A percentile compares a stretch with the other conserved stretches of the same genome.
Conservation (phyloP, 441 rosid species). For the Brassica hybrid region DNA sequence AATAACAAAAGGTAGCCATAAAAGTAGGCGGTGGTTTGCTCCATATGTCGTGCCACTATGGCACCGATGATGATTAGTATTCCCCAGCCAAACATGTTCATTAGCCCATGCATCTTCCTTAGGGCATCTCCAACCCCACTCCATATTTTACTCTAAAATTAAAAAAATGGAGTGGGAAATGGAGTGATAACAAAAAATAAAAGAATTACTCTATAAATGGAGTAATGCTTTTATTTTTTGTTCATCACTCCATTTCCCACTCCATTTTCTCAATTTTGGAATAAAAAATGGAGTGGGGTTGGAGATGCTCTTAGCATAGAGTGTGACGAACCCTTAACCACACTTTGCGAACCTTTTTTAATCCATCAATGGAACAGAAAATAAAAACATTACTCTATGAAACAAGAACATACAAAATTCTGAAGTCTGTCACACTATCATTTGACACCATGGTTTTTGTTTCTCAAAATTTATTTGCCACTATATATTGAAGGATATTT, state of each 20-base stretch:
- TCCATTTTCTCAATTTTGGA: too few relatives aligned
- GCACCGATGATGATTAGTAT: slow-evolving; percentile 67
- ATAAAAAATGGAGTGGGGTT: too few relatives aligned
- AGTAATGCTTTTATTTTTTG: too few relatives aligned
- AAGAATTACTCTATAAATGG: too few relatives aligned
- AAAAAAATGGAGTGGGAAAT: too few relatives aligned
- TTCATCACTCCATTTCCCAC: too few relatives aligned
- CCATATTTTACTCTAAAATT: too few relatives aligned
- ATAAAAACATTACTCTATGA: background rate
- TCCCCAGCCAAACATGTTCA: slow-evolving; percentile 83
- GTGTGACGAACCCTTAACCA: slow-evolving; percentile 39
- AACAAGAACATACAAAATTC: background rate
- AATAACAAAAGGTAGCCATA: slow-evolving; percentile 47
- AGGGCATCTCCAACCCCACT: too few relatives aligned
- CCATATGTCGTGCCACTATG: slow-evolving; percentile 63
- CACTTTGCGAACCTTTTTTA: slow-evolving; percentile 41
- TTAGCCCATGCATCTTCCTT: slow-evolving; percentile 70
- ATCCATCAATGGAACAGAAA: background rate
- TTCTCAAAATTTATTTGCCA: background rate
- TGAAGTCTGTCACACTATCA: background rate
- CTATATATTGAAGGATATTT: background rate
- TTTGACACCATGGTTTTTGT: background rate
- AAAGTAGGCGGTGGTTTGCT: slow-evolving; percentile 39
- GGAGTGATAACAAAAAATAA: too few relatives aligned
- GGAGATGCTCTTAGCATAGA: too few relatives aligned